Base-by-base conservation (phyloP, 2,329 filamentous ascomycete genomes). In the Magnaporthiopsis poae region DNA sequence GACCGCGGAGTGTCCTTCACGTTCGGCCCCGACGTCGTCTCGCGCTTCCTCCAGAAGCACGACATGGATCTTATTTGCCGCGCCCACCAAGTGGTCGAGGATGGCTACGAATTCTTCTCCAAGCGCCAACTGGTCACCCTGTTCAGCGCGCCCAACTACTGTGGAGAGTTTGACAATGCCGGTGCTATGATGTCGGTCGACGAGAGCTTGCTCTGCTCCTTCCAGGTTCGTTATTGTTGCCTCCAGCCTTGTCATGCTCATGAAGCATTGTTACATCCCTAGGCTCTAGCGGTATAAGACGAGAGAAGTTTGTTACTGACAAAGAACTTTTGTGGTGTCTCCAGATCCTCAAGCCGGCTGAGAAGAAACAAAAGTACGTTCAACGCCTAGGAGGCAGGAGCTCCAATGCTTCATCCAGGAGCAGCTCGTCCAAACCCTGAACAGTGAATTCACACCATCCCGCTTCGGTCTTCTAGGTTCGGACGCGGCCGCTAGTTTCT, bases 351-450 rank as follows among this genome's bases (percentile, higher is more conserved):
- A 99, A 98, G 85, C 95, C 95, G 76, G 95, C 95, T 80, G 95
- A 99, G 87, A 99, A 99, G 89, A 99, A 99, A 89, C 94, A 97
- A 91, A 98, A 98, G 93, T 98, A 96, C 85, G 93, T 96, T 77
- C 86, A 88, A 82, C 84, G 85, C 82, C 84, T 89, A 80, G 88
- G 86, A 81, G 84, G 85, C 81, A 84, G 86, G 82, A 85, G 86
- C 79, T 69, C 72, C 70, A 82, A 85, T 80, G 88, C 86, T 85
- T 83, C 87, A 84, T 85, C 87, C 79, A 83, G 85, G 82, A 90
- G 88, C 80, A 84, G 85, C 78, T 39, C 66, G 36, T 77, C 76
- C 76, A 87, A 88, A 80, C 84, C 86, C 80, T 88, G 88, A 64
- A 86, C 86, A 60, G 35, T 60, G 82, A 84, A 82, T 83, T 84